Evolutionary conservation across 768 basidiomycete genomes (phyloP).

Genomic region (Suillus tomentosus): DNA sequence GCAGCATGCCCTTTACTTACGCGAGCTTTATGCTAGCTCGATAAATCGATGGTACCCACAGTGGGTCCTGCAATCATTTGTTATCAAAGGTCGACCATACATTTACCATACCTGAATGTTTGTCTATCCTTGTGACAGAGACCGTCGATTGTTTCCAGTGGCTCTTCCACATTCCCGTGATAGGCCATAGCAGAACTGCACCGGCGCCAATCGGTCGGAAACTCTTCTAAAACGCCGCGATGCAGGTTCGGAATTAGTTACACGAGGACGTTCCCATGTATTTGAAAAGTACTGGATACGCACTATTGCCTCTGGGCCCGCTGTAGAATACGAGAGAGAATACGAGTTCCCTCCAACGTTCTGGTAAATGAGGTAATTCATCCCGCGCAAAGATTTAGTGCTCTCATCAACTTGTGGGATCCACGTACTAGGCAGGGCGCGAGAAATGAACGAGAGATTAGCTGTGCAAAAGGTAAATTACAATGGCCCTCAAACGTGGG

Average conservation of each 20-base stretch:
- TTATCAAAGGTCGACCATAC: slow-evolving; percentile 12
- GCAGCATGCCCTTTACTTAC: slow-evolving; percentile 14
- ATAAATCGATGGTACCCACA: slow-evolving; percentile 21
- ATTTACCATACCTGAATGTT: slow-evolving; percentile 32
- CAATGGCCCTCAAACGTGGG: slow-evolving; percentile 6
- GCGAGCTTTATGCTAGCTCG: slow-evolving; percentile 11
- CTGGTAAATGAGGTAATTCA: slow-evolving; percentile 28
- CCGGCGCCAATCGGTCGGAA: slow-evolving; percentile 28
- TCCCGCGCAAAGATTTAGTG: slow-evolving; percentile 20
- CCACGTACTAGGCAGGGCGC: slow-evolving; percentile 26
- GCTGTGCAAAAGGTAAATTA: slow-evolving; percentile 16
- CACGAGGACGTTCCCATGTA: slow-evolving; percentile 24
- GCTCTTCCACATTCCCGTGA: slow-evolving; percentile 27
- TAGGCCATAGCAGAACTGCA: slow-evolving; percentile 28
- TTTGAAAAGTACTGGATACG: slow-evolving; percentile 32
- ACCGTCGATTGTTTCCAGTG: slow-evolving; percentile 16
- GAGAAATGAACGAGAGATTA: slow-evolving; percentile 25
- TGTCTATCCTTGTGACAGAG: slow-evolving; percentile 31
- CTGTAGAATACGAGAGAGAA: slow-evolving; percentile 27
- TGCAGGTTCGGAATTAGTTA: slow-evolving; percentile 32
- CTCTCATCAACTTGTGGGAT: slow-evolving; percentile 13
- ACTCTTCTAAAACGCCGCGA: slow-evolving; percentile 33
- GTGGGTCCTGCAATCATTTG: slow-evolving; percentile 24
- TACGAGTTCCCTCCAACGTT: slow-evolving; percentile 22
- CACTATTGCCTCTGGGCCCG: slow-evolving; percentile 36